phyloP scores from a whole-genome alignment of 768 basidiomycete species.

The Tylopilus sp. region DNA sequence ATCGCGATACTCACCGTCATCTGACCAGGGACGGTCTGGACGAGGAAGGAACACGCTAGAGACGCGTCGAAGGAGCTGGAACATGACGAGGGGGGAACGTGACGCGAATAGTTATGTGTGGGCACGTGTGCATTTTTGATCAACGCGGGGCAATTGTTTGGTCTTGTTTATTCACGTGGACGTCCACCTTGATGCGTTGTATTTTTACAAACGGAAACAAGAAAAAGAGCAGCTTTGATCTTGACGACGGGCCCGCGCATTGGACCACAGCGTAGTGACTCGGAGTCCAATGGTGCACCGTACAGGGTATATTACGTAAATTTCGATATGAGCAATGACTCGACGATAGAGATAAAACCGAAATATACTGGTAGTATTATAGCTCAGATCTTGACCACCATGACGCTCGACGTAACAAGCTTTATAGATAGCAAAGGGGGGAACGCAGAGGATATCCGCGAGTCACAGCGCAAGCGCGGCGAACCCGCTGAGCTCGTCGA shows the following conservation, averaged over 20 bases:
- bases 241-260: no score
- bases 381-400: constrained; percentile 26
- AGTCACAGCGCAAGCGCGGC: constrained; percentile 89
- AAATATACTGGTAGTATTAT: no score
- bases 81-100: constrained; percentile 38
- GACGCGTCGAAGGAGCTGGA: constrained; percentile 67
- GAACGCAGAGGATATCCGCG: constrained; percentile 83
- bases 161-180: constrained; percentile 21
- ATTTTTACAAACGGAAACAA: no score
- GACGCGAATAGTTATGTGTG: constrained; percentile 8
- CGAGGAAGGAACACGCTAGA: constrained; percentile 67
- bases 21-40: constrained; percentile 72
- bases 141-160: constrained; percentile 16
- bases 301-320: constrained; percentile 14
- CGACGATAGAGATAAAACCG: no score
- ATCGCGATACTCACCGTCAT: constrained; percentile 56
- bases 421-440: constrained; percentile 91
- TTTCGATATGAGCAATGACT: no score
- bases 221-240: no score
- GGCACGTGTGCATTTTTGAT: neutral
- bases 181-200: no score
- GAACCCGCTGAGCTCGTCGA: constrained; percentile 90
- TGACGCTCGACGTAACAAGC: constrained; percentile 79
- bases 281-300: no score
- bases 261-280: no score